phyloP scores from a whole-genome alignment of 345 rosid species.

The Aquilaria malaccensis region DNA sequence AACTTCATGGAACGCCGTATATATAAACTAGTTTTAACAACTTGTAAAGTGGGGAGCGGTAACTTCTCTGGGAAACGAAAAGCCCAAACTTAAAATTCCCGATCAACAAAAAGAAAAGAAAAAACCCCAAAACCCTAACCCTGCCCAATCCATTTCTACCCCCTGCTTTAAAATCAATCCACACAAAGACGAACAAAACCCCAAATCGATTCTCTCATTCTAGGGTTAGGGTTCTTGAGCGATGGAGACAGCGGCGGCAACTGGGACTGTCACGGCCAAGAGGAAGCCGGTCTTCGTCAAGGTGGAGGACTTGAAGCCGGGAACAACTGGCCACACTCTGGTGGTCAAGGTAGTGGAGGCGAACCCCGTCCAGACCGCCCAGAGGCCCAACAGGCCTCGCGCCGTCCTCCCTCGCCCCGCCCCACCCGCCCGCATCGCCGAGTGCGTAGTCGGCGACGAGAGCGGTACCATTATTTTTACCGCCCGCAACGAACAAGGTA shows the following conservation, averaged over 20 bases:
- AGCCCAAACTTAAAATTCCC: too few species aligned
- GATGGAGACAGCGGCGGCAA: conserved; percentile 19
- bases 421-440: conserved; percentile 58
- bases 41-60: too few species aligned
- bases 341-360: conserved; percentile 42
- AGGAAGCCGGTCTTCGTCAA: conserved; percentile 49
- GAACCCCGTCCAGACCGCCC: conserved; percentile 30
- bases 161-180: too few species aligned
- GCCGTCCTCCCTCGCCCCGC: conserved; percentile 39
- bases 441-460: conserved; percentile 76
- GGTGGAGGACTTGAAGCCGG: conserved; percentile 52
- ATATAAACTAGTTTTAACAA: too few species aligned
- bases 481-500: conserved; percentile 91
- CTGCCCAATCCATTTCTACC: too few species aligned
- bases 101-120: too few species aligned
- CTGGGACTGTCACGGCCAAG: conserved; percentile 23
- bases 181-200: too few species aligned
- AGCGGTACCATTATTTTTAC: conserved; percentile 75
- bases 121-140: too few species aligned
- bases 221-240: conserved; percentile 1
- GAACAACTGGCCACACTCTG: conserved; percentile 52
- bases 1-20: too few species aligned
- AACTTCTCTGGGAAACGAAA: too few species aligned
- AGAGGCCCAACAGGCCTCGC: conserved; percentile 12
- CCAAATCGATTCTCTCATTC: too few species aligned